Evolutionary conservation across 1,284 basidiomycete genomes (phyloP).

Genomic region (Dichomitus squalens): DNA sequence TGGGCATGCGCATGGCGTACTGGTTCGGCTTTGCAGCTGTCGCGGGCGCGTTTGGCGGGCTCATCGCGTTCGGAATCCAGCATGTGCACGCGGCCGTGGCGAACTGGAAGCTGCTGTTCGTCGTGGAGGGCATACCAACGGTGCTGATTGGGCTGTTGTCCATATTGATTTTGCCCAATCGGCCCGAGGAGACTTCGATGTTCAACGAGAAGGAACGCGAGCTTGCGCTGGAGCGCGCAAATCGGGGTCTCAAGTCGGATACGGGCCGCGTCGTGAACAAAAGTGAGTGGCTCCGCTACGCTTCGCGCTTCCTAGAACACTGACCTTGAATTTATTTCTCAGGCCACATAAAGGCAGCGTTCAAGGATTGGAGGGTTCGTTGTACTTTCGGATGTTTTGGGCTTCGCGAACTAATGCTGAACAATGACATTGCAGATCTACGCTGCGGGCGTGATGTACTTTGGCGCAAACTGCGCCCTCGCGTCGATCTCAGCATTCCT

Average conservation of each 20-base stretch:
- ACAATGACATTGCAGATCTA: slow-evolving; percentile 48
- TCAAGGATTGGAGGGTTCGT: slow-evolving; percentile 72
- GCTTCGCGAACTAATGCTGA: neutral
- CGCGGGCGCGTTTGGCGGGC: slow-evolving; percentile 76
- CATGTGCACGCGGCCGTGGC: slow-evolving; percentile 51
- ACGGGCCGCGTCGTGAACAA: slow-evolving; percentile 67
- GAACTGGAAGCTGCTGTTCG: slow-evolving; percentile 73
- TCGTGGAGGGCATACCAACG: slow-evolving; percentile 76
- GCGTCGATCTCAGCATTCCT: slow-evolving; percentile 83
- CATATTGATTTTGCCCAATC: slow-evolving; percentile 69
- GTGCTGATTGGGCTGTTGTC: slow-evolving; percentile 70
- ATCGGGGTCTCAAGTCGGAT: slow-evolving; percentile 69
- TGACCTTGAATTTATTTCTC: neutral
- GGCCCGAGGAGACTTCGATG: slow-evolving; percentile 76
- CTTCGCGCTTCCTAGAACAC: too few species aligned
- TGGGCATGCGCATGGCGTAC: slow-evolving; percentile 72
- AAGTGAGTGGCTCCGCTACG: slow-evolving; percentile 41
- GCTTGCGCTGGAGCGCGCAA: slow-evolving; percentile 75
- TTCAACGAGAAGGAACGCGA: slow-evolving; percentile 74
- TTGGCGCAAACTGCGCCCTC: slow-evolving; percentile 78
- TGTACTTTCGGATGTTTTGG: neutral
- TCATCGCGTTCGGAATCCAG: slow-evolving; percentile 74
- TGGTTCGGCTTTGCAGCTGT: slow-evolving; percentile 83
- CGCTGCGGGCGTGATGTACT: slow-evolving; percentile 68
- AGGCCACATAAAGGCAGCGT: slow-evolving; percentile 66